Evolutionary conservation across 164 flowering plant species (phyloP), one percentile per base, ranked within the genome.

Genomic region (Annona cherimola): DNA sequence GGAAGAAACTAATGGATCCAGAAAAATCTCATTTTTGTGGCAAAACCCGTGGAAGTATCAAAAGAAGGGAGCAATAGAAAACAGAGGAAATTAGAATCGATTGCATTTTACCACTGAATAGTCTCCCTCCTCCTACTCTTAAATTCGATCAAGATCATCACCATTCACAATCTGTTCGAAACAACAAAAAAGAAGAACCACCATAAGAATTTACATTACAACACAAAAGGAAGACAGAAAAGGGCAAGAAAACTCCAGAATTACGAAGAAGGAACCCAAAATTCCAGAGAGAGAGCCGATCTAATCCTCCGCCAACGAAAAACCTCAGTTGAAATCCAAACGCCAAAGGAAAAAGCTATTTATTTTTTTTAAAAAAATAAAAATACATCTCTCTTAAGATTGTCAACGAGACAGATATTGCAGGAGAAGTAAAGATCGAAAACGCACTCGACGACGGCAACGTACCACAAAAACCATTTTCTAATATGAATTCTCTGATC

Each of bases 341-440:
- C 14, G 64, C 35, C 64, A 61, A 61, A 18, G 14, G n/a, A 20
- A 61, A 61, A 61, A 39, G 39, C 40, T 1, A n/a, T 61, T 61
- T 4, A 26, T 19, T 61, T 3, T n/a, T n/a, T n/a, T n/a, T n/a
- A 61, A n/a, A n/a, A n/a, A 8, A 5, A 18, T 4, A 42, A 42
- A 43, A 50, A 66, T 54, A 50, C 44, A 54, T 66, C 44, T 40
- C 66, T 70, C 19, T 60, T 39, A 55, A 60, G 46, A 61, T 42
- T 4, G 60, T 61, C 55, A 14, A 70, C 54, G 65, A 59, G 42
- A 43, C 8, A 18, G 44, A 55, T 2, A 50, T 54, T 43, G 18
- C 20, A 12, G 18, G 9, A 26, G 35, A 4, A 42, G 20, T 8
- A 16, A 50, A 50, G 57, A 69, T 14, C 39, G 64, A 61, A 61